A percentile compares a stretch with the other conserved stretches of the same genome.
Evolutionary conservation across 768 basidiomycete genomes (phyloP).

Genomic region (Amanita inopinata): DNA sequence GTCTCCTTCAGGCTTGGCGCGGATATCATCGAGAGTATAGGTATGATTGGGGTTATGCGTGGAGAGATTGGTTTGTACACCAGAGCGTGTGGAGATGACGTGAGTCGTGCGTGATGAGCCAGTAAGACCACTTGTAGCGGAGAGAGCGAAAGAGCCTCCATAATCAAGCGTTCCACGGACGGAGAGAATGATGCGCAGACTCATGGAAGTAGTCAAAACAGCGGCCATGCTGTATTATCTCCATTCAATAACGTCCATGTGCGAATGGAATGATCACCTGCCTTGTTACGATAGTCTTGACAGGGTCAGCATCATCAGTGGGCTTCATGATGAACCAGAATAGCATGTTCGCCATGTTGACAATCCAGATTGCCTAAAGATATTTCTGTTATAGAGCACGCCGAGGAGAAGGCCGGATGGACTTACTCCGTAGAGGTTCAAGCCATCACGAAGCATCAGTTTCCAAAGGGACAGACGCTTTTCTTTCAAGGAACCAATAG

Average conservation of each 20-base stretch:
- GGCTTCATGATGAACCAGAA: slow-evolving; percentile 83
- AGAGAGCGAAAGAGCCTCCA: slow-evolving; percentile 64
- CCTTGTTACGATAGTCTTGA: slow-evolving; percentile 76
- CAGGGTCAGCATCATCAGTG: slow-evolving; percentile 48
- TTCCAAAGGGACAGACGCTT: slow-evolving; percentile 68
- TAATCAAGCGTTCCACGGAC: slow-evolving; percentile 66
- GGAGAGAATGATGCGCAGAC: slow-evolving; percentile 75
- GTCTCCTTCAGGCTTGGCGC: slow-evolving; percentile 34
- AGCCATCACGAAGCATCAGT: slow-evolving; percentile 82
- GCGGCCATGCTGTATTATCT: slow-evolving; percentile 54
- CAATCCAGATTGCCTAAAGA: slow-evolving; percentile 55
- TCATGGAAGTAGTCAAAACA: slow-evolving; percentile 82
- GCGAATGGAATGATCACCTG: slow-evolving; percentile 12
- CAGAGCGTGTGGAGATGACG: slow-evolving; percentile 39
- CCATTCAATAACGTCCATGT: background rate
- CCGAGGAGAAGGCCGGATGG: background rate
- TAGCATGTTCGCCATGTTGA: slow-evolving; percentile 76
- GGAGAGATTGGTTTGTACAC: slow-evolving; percentile 28
- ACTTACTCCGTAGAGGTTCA: slow-evolving; percentile 73
- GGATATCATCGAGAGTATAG: slow-evolving; percentile 47
- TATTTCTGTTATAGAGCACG: slow-evolving; percentile 7
- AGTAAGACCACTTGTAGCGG: slow-evolving; percentile 28
- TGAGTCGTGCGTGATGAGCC: slow-evolving; percentile 44
- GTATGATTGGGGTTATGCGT: slow-evolving; percentile 26
- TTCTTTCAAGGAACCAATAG: slow-evolving; percentile 42